Evolutionary conservation across 2,329 filamentous ascomycete species (phyloP).

Genomic region (Aspergillus caelatus): DNA sequence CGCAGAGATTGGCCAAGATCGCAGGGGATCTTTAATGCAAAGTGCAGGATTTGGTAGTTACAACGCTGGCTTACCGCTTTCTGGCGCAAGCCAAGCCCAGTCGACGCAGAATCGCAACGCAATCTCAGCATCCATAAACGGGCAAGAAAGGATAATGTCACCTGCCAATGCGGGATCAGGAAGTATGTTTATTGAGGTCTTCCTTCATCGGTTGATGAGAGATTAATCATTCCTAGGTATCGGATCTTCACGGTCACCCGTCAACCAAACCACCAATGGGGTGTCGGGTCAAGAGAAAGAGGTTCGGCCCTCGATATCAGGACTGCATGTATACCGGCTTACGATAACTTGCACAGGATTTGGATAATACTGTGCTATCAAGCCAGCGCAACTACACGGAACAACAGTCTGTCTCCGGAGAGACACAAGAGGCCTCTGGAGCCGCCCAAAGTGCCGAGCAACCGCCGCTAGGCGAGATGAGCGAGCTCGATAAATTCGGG

Average conservation of each 20-base stretch:
- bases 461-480: constrained; percentile 58
- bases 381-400: constrained; percentile 38
- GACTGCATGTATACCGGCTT: not conserved
- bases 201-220: constrained; percentile 1
- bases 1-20: constrained; percentile 54
- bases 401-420: constrained; percentile 40
- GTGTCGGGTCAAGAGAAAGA: constrained; percentile 48
- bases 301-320: constrained; percentile 18
- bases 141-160: constrained; percentile 43
- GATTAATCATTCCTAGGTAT: constrained; percentile 34
- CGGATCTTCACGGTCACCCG: constrained; percentile 45
- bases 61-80: constrained; percentile 44
- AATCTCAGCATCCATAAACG: constrained; percentile 39
- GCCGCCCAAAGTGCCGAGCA: constrained; percentile 40
- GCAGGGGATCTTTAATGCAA: constrained; percentile 55
- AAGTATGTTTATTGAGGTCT: constrained; percentile 26
- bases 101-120: constrained; percentile 35
- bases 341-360: constrained; percentile 33
- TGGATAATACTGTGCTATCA: constrained; percentile 36
- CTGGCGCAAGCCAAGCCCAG: constrained; percentile 46
- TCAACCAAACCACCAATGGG: constrained; percentile 47
- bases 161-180: constrained; percentile 32
- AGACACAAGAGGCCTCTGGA: constrained; percentile 38
- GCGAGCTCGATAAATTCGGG: constrained; percentile 62
- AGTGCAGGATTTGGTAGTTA: constrained; percentile 49